Conservation (phyloP, 108 stramenopile species). For the Nitzschia inconspicua region DNA sequence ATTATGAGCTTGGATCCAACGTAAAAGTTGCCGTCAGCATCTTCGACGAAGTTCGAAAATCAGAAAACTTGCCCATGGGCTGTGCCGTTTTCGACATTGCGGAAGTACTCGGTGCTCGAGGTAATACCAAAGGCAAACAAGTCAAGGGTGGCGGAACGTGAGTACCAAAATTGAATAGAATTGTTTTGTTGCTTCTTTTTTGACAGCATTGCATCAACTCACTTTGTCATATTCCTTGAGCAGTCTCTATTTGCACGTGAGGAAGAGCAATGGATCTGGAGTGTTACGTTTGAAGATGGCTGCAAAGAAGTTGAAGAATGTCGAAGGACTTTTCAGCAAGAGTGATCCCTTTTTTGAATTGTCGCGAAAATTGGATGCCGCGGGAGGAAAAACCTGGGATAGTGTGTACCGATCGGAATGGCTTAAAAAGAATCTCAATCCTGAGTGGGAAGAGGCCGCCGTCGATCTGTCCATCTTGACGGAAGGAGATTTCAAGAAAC, state of each 20-base stretch:
- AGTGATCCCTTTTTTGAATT: slow-evolving; percentile 82
- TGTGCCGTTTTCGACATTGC: slow-evolving; percentile 68
- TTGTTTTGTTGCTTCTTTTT: no score
- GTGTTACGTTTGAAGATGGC: slow-evolving; percentile 35
- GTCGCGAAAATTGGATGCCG: slow-evolving; percentile 41
- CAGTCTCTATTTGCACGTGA: slow-evolving; percentile 14
- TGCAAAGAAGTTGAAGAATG: slow-evolving; percentile 75
- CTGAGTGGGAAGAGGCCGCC: slow-evolving; percentile 37
- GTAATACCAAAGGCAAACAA: slow-evolving; percentile 58
- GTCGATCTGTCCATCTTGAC: slow-evolving; percentile 43
- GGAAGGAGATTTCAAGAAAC: slow-evolving; percentile 38
- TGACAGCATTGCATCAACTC: no score
- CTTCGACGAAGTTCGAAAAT: slow-evolving; percentile 46
- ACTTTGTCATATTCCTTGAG: no score
- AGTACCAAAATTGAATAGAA: no score
- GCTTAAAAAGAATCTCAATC: slow-evolving; percentile 49
- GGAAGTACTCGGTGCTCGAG: slow-evolving; percentile 61
- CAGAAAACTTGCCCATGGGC: slow-evolving; percentile 57
- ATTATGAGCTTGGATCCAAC: slow-evolving; percentile 66
- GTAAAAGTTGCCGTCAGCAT: slow-evolving; percentile 39
- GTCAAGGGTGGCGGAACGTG: slow-evolving; percentile 45
- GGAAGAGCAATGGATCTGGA: slow-evolving; percentile 35
- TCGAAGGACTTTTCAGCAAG: slow-evolving; percentile 70
- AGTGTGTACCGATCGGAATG: slow-evolving; percentile 36
- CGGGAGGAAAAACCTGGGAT: slow-evolving; percentile 51